Evolutionary conservation across 148 eudicot genomes (phyloP), one percentile per base, ranked within the genome.

Genomic region (Silene conica): DNA sequence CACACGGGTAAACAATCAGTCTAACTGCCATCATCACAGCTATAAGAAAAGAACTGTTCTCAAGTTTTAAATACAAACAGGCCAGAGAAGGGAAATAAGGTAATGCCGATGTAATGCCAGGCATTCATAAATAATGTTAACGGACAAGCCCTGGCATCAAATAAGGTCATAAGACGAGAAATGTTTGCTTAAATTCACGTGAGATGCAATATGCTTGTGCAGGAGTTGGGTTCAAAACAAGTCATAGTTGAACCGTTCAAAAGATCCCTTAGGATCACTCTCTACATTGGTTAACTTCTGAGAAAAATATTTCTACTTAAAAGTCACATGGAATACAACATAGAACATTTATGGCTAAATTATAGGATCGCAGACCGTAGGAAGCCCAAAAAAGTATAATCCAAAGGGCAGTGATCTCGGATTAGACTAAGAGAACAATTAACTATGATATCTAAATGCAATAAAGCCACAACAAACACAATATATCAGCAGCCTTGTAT

Each of bases 221-320:
- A 15, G 8, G 16, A 50, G 18, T 50, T 50, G 55, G 55, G 55
- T 50, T 50, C 15, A 50, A 15, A 1, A 50, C 16, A 15, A 50
- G 55, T 11, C 55, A 50, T 12, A 50, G 13, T 50, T 12, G 55
- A 50, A 50, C 55, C 16, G 16, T 14, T 50, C 12, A 13, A 50
- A 13, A 15, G 55, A 3, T 50, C 89, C 98, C 86, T 90, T 96
- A 54, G 96, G 98, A 74, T 92, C 92, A 77, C 98, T 89, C 78
- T 90, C 96, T 84, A 85, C 76, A 86, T 93, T 90, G 85, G 86
- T 90, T 84, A 93, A 76, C 72, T 93, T 96, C 98, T 93, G 83
- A 66, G 1, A 41, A 6, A 58, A 60, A 57, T 38, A 72, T 11
- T 21, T 41, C 21, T 59, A 67, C 20, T 38, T 60, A 57, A 72